Base-by-base conservation (phyloP, 345 rosid species). In the Citrus unshiu region DNA sequence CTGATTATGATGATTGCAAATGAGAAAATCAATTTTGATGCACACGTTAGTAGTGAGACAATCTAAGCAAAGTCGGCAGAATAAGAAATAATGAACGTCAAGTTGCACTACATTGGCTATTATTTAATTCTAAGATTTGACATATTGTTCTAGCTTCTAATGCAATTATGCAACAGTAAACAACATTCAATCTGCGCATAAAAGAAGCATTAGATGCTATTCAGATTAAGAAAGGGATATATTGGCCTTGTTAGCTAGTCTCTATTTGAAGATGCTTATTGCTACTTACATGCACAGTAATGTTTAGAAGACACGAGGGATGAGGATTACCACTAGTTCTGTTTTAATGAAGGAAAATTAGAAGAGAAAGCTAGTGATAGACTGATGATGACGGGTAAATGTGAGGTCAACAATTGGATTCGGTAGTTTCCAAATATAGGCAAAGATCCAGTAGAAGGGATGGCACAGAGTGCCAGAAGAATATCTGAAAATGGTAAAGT, bases 181-280 rank as follows among this genome's bases (percentile, higher is more conserved):
- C 3, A 46, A 3, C 51, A 46, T 13, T 46, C 77, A 59, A 39
- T 37, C 22, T 18, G 61, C 72, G 5, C 46, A 37, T 18, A 32
- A 13, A 22, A 22, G 46, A 32, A 74, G 71, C 32, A 70, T 72
- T 76, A 73, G 81, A 82, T 83, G 82, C 82, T 46, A 62, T 8
- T 34, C 24, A 27, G 39, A 64, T 64, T 64, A 62, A 46, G 59
- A 77, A 68, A 22, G 37, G 25, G 22, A 5, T 54, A 59, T 60
- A 75, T 61, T n/a, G 60, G 70, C 62, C 79, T 60, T 34, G 46
- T 81, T 16, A 29, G 30, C 30, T 29, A 18, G 6, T 51, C 78
- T 22, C 60, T 67, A 72, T 61, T 60, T 39, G 4, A 21, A 64
- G 79, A 82, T 78, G 79, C 84, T 74, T 40, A 25, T 61, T 24